Evolutionary conservation across 139 green algal genomes (phyloP), one percentile per base, ranked within the genome.

Genomic region (Asterochloris sp.): DNA sequence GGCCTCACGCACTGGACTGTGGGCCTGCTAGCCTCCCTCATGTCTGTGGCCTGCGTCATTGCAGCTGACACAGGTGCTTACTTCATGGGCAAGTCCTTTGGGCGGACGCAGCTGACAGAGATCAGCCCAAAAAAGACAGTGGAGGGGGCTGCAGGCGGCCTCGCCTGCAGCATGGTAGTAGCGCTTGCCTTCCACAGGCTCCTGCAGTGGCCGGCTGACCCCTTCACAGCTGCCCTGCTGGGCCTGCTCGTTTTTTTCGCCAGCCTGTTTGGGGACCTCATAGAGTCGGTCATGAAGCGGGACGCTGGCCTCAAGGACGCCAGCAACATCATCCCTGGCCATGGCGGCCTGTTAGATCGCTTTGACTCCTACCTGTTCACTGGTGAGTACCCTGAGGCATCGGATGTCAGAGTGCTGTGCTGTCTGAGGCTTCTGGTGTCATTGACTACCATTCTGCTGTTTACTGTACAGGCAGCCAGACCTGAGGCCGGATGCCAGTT

Each of bases 281-380:
- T 98, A n/a, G 97, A 99, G 89, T 95, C 87, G 13, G 94, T 98
- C 80, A 97, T 99, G 88, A 99, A 99, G 91, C 90, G 97, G 10
- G 95, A 98, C 38, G 97, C 97, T 16, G 95, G 94, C 64, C 87
- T 99, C 76, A 99, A 99, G 91, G 95, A 98, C 84, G 94, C 92
- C 66, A 94, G 94, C 63, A 89, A 96, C 84, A 87, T 99, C 11
- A 98, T 99, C 79, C 97, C 97, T 11, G 97, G 97, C 12, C 97
- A 99, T 87, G 97, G 96, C 63, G 96, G 96, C 17, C 87, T 99
- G 76, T 88, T 99, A 74, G 96, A 99, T 87, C 90, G 96, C 17
- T 92, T 98, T 47, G 96, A 99, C 90, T 93, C 83, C 73, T 99
- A 99, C 90, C 94, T 99, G 23, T 99, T 99, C 90, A 98, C 92